These are phyloP conservation scores for Kuraishia hungarica DNA, from an alignment of 805 yeast species.

Conservation along the genomic window DNA sequence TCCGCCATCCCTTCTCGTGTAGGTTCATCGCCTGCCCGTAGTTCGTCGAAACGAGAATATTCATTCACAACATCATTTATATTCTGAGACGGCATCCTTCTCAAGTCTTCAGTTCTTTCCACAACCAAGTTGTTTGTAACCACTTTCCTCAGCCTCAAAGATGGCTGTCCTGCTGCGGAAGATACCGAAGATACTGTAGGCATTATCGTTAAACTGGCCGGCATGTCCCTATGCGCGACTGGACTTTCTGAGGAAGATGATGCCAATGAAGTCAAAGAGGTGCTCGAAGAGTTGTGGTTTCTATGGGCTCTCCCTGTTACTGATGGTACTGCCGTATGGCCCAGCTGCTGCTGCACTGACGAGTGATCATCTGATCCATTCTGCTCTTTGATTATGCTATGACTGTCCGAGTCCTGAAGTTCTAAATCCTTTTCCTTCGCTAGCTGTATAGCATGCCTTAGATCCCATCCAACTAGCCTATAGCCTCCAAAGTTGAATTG, in stretches of 20 bases:
- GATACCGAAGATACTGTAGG: not conserved
- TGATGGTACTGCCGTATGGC: not conserved
- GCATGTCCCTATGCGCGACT: not conserved
- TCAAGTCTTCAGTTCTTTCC: constrained; percentile 4
- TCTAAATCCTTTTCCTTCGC: constrained; percentile 11
- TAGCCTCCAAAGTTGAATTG: constrained; percentile 75
- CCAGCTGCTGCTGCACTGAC: not conserved
- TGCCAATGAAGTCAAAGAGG: not conserved
- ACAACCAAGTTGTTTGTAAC: constrained; percentile 8
- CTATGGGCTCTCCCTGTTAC: not conserved
- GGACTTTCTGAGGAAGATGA: not conserved
- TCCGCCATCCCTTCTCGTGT: constrained; percentile 10
- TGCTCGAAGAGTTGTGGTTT: not conserved
- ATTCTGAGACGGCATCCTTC: constrained; percentile 24
- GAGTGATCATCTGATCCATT: not conserved
- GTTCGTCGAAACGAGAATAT: constrained; percentile 38
- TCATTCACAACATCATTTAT: constrained; percentile 39
- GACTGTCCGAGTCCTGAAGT: constrained; percentile 4
- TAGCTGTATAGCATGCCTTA: constrained; percentile 26
- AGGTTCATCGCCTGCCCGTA: constrained; percentile 12
- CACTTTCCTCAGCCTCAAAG: not conserved
- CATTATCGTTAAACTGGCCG: not conserved
- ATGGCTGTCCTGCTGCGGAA: not conserved
- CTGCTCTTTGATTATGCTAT: not conserved
- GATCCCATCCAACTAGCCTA: constrained; percentile 63